These are phyloP conservation scores for Populus davidiana DNA, from an alignment of 345 rosid species.

Conservation along the genomic window DNA sequence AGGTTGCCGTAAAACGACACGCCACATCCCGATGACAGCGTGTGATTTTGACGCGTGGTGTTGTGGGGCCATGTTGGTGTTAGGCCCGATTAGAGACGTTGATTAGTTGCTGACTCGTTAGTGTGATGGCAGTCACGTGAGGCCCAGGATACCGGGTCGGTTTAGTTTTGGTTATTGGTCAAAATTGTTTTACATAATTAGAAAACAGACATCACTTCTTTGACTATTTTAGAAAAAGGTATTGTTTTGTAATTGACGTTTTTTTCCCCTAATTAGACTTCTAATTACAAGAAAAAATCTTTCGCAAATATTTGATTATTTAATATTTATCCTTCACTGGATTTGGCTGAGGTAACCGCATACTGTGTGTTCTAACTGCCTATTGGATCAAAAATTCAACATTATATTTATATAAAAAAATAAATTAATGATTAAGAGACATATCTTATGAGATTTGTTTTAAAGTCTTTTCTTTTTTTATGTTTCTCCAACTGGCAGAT, in stretches of 20 bases:
- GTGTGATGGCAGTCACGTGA: conserved; percentile 56
- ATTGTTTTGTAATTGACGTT: neutral
- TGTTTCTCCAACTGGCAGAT: too few species aligned
- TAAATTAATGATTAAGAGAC: neutral
- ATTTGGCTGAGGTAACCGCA: neutral
- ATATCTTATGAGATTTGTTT: neutral
- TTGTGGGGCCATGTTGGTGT: neutral
- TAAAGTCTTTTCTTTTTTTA: too few species aligned
- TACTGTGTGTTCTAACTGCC: neutral
- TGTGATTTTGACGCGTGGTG: conserved; percentile 40
- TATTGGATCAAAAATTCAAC: too few species aligned
- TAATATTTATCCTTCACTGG: neutral
- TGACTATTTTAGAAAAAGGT: conserved; percentile 21
- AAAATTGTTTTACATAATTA: conserved; percentile 7
- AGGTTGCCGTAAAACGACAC: conserved; percentile 33
- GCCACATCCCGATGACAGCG: conserved; percentile 42
- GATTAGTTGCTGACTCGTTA: conserved; percentile 5
- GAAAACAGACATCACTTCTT: conserved; percentile 7
- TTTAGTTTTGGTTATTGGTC: conserved; percentile 26
- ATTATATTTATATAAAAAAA: too few species aligned
- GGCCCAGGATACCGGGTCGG: conserved; percentile 73
- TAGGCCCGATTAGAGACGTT: conserved; percentile 5
- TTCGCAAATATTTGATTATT: neutral
- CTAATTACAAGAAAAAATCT: neutral
- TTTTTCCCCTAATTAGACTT: neutral